phyloP scores from a whole-genome alignment of 2,329 filamentous ascomycete species.

The Xylariaceae sp. region DNA sequence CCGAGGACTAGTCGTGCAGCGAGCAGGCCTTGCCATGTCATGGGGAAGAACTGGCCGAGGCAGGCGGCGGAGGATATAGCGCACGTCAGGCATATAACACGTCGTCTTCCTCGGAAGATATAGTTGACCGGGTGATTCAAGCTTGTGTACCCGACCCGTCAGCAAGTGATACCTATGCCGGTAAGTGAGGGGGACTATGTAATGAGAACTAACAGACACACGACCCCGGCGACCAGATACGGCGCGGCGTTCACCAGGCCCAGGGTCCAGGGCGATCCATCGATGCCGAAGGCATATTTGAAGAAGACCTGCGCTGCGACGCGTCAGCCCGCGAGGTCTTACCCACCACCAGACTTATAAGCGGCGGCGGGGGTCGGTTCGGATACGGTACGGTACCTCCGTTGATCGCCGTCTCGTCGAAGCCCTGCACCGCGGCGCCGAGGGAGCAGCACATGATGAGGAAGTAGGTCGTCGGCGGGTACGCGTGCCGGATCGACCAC shows the following conservation, averaged over 20 bases:
- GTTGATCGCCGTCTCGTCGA: not conserved
- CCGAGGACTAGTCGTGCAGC: slow-evolving; percentile 61
- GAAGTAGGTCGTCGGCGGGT: not conserved
- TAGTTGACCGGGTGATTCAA: too few relatives aligned
- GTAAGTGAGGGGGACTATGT: too few relatives aligned
- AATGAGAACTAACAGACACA: not conserved
- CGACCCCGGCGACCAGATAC: not conserved
- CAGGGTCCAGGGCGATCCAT: not conserved
- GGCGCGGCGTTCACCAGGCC: not conserved
- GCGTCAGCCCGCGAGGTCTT: too few relatives aligned
- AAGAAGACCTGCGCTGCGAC: not conserved
- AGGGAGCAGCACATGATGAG: not conserved
- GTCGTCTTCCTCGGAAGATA: too few relatives aligned
- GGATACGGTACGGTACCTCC: not conserved
- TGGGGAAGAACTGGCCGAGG: too few relatives aligned
- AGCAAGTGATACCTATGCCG: too few relatives aligned
- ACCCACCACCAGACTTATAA: too few relatives aligned
- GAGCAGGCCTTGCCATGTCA: slow-evolving; percentile 59
- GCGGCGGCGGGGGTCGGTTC: not conserved
- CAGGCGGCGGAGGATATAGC: too few relatives aligned
- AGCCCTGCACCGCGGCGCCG: not conserved
- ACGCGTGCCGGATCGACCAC: not conserved
- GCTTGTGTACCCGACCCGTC: too few relatives aligned
- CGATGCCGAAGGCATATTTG: not conserved
- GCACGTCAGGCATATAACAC: too few relatives aligned